phyloP scores from a whole-genome alignment of 2,329 filamentous ascomycete species.

The Calonectria multiphialidica region DNA sequence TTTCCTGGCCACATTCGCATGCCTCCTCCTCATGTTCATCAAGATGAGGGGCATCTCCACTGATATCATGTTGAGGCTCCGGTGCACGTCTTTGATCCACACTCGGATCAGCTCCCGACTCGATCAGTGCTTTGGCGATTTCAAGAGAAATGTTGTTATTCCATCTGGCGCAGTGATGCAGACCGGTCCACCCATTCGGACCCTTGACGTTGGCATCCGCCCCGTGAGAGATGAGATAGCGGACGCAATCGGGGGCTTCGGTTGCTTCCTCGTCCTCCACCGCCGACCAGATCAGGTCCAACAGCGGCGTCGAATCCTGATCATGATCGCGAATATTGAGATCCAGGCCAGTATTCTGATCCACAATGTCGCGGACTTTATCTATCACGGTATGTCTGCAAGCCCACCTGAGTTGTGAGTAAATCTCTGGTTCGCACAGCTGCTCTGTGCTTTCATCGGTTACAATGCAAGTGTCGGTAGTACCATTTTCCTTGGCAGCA shows the following conservation, averaged over 20 bases:
- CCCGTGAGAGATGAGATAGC: not conserved
- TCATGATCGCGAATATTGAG: constrained; percentile 13
- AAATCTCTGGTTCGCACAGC: not conserved
- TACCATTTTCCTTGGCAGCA: not conserved
- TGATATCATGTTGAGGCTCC: not conserved
- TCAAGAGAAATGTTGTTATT: not conserved
- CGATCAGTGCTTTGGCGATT: constrained; percentile 7
- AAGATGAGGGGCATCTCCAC: not conserved
- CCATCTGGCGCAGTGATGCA: constrained; percentile 15
- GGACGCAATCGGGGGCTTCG: not conserved
- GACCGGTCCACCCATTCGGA: constrained; percentile 1
- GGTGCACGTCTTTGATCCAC: not conserved
- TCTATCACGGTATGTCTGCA: not conserved
- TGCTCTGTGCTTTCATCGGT: not conserved
- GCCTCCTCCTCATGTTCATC: not conserved
- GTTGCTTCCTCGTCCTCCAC: not conserved
- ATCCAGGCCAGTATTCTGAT: not conserved
- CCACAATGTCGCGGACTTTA: not conserved
- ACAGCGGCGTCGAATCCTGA: not conserved
- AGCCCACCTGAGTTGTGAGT: not conserved
- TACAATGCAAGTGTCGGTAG: not conserved
- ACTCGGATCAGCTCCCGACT: not conserved
- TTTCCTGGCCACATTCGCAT: constrained; percentile 15
- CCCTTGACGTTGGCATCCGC: constrained; percentile 3
- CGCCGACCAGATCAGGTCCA: not conserved